Evolutionary conservation across 2,329 filamentous ascomycete species (phyloP).

Genomic region (Ceratocystis colombiana): DNA sequence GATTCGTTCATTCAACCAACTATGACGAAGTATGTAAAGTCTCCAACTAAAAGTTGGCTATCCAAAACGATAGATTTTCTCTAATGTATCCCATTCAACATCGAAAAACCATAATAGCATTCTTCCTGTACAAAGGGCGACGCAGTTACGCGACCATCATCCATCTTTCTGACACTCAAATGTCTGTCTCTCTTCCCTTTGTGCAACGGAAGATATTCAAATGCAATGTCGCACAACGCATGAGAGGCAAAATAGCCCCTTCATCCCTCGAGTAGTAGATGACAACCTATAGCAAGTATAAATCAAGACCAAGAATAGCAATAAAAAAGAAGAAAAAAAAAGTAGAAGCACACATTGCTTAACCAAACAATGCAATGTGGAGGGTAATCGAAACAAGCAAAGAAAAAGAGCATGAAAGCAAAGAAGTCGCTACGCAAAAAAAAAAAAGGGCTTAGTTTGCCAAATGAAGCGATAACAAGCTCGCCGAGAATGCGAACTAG

Average conservation of each 20-base stretch:
- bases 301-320: not conserved
- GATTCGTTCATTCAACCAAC: too few relatives aligned
- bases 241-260: not conserved
- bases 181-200: not conserved
- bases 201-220: not conserved
- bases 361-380: not conserved
- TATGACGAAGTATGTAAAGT: too few relatives aligned
- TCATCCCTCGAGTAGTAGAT: not conserved
- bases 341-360: not conserved
- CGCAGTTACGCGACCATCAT: too few relatives aligned
- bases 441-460: not conserved
- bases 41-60: too few relatives aligned
- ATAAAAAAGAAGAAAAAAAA: not conserved
- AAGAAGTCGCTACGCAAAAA: not conserved
- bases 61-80: too few relatives aligned
- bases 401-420: not conserved
- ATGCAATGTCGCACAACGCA: not conserved
- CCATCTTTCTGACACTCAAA: too few relatives aligned
- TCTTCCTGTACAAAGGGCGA: not conserved
- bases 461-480: not conserved
- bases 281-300: not conserved
- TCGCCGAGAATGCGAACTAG: not conserved
- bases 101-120: too few relatives aligned
- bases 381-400: slow-evolving; percentile 1
- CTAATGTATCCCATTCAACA: too few relatives aligned